Conservation (phyloP, 2,329 filamentous ascomycete genomes). For the Tolypocladium album region DNA sequence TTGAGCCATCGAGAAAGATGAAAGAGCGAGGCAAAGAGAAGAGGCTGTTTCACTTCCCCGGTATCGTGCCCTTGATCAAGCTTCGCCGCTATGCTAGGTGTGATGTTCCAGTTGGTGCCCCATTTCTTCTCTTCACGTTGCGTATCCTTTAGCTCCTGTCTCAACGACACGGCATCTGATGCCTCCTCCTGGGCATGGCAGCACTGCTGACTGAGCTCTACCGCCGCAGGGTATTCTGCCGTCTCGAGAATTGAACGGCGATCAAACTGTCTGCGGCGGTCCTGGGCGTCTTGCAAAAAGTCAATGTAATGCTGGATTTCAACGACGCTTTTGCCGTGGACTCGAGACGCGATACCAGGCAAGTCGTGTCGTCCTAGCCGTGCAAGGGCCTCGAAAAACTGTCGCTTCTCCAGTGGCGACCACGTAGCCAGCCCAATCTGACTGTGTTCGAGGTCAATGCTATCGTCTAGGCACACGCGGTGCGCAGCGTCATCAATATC, state of each 20-base stretch:
- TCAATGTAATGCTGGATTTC: constrained; percentile 64
- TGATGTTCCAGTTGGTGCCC: constrained; percentile 58
- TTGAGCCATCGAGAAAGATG: constrained; percentile 48
- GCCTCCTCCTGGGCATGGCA: constrained; percentile 54
- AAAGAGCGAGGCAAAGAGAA: constrained; percentile 47
- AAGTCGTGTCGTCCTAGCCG: constrained; percentile 54
- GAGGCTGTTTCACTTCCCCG: constrained; percentile 10
- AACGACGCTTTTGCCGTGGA: constrained; percentile 61
- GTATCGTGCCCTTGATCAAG: constrained; percentile 14
- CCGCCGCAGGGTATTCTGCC: constrained; percentile 57
- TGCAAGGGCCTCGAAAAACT: constrained; percentile 55
- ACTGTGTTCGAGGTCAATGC: constrained; percentile 24
- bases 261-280: constrained; percentile 26
- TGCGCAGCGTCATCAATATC: constrained; percentile 44
- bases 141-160: constrained; percentile 55
- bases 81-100: constrained; percentile 21
- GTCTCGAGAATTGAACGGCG: constrained; percentile 25
- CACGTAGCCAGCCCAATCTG: constrained; percentile 64
- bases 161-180: constrained; percentile 53
- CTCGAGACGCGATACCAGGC: constrained; percentile 46
- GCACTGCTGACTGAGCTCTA: constrained; percentile 59
- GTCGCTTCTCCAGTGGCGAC: constrained; percentile 59
- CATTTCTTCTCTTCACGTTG: constrained; percentile 48
- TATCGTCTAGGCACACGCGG: constrained; percentile 19
- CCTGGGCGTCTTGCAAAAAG: constrained; percentile 43